Base-by-base conservation (phyloP, 2,329 filamentous ascomycete genomes). In the Pestalotiopsis sp. region DNA sequence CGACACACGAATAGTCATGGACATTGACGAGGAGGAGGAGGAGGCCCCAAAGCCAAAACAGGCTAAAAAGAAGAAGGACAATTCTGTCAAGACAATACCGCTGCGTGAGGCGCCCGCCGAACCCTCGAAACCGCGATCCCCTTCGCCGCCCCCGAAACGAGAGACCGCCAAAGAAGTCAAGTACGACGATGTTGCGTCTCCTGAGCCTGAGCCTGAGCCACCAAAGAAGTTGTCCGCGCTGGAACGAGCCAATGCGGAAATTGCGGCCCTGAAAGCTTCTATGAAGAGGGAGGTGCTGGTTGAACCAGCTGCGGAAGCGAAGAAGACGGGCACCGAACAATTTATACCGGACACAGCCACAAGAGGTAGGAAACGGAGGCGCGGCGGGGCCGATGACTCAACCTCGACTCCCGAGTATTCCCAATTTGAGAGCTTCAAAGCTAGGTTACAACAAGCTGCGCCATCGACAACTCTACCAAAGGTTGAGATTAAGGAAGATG, bases 361-460 rank as follows among this genome's bases (percentile, higher is more conserved):
- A 17, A 85, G 88, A 12, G 93, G 91, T 2, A 88, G 93, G 62
- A 95, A 94, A 80, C 85, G 92, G 67, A 86, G 88, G 65, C 86
- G 87, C 14, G 90, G 87, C 1, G 59, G 11, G 17, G 87, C 84
- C 11, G 77, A 85, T 78, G 87, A 82, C 7, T 78, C 82, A 6
- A 82, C 83, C 58, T 82, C 86, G 23, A 82, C 79, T 6, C 87
- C 90, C 14, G 92, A 94, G 70, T 77, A 97, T 17, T 87, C 91
- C 67, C 83, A 95, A 57, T 87, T 98, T 68, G 91, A 91, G 69
- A 91, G 90, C 0, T 99, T 98, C 82, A 92, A 91, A 75, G 87
- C 90, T 3, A 93, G 92, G 72, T 85, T 99, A 4, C 92, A 92
- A 59, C 82, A 82, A 61, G 84, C 80, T 14, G 77, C 82, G 27